Evolutionary conservation across 805 yeast genomes (phyloP).

Genomic region (Starmerella floricola): DNA sequence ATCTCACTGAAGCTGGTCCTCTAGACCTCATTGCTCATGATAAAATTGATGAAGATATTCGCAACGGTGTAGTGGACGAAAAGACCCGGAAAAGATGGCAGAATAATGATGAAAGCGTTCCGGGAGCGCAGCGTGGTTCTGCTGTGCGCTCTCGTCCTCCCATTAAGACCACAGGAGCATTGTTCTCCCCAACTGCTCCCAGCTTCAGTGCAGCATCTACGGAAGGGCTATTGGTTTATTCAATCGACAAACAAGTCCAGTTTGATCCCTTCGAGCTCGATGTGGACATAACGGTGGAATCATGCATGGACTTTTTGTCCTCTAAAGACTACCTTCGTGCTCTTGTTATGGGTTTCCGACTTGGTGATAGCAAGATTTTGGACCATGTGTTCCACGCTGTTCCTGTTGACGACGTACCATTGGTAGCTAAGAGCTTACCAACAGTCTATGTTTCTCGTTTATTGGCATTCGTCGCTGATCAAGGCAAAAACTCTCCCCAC

Average conservation of each 20-base stretch:
- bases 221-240: slow-evolving; percentile 75
- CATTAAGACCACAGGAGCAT: slow-evolving; percentile 63
- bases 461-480: slow-evolving; percentile 53
- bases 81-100: slow-evolving; percentile 12
- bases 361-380: slow-evolving; percentile 68
- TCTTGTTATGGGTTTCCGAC: slow-evolving; percentile 82
- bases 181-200: slow-evolving; percentile 79
- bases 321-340: slow-evolving; percentile 62
- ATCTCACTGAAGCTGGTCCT: slow-evolving; percentile 81
- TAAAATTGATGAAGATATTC: slow-evolving; percentile 77
- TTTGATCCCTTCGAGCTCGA: slow-evolving; percentile 96
- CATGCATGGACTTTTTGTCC: slow-evolving; percentile 47
- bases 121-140: slow-evolving; percentile 80
- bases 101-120: slow-evolving; percentile 47
- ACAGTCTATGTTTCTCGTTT: slow-evolving; percentile 59
- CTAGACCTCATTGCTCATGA: slow-evolving; percentile 67
- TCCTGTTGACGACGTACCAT: slow-evolving; percentile 54
- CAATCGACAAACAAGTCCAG: slow-evolving; percentile 52
- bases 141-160: slow-evolving; percentile 70
- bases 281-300: slow-evolving; percentile 76
- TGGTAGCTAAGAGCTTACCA: slow-evolving; percentile 63
- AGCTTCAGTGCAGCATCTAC: slow-evolving; percentile 93
- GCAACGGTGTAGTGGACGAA: slow-evolving; percentile 44
- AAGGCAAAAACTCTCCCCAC: slow-evolving; percentile 63
- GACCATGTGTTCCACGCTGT: slow-evolving; percentile 61